Evolutionary conservation across 768 basidiomycete genomes (phyloP).

Genomic region (Termitomyces sp.): DNA sequence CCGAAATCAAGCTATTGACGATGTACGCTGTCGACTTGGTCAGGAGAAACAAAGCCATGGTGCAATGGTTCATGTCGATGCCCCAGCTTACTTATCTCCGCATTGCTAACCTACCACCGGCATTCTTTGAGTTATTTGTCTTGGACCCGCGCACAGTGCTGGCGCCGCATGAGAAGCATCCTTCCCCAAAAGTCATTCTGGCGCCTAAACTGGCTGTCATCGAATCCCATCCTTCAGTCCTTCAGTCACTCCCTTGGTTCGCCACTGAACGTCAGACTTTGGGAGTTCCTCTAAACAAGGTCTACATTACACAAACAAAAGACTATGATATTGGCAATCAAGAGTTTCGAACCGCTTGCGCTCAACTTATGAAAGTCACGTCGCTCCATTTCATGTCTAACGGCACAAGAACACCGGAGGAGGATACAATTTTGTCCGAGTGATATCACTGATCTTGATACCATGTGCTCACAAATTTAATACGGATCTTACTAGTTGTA

Average conservation of each 20-base stretch:
- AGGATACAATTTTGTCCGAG: slow-evolving; percentile 26
- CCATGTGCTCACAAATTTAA: neutral
- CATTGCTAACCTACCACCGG: slow-evolving; percentile 35
- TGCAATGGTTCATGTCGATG: slow-evolving; percentile 55
- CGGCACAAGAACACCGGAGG: slow-evolving; percentile 43
- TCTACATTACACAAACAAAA: slow-evolving; percentile 35
- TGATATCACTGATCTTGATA: neutral
- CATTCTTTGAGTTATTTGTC: slow-evolving; percentile 46
- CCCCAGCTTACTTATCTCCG: slow-evolving; percentile 48
- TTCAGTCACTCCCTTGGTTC: slow-evolving; percentile 29
- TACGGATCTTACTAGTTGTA: neutral
- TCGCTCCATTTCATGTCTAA: slow-evolving; percentile 25
- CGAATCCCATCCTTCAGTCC: slow-evolving; percentile 38
- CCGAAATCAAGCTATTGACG: slow-evolving; percentile 50
- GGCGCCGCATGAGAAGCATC: slow-evolving; percentile 3
- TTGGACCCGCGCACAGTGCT: slow-evolving; percentile 26
- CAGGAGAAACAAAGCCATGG: slow-evolving; percentile 23
- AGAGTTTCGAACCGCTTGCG: slow-evolving; percentile 17
- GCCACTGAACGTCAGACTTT: slow-evolving; percentile 28
- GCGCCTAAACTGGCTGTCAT: slow-evolving; percentile 42
- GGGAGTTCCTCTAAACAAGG: slow-evolving; percentile 41
- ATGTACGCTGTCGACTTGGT: slow-evolving; percentile 39
- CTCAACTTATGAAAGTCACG: slow-evolving; percentile 21
- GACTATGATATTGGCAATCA: neutral
- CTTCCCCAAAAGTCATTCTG: slow-evolving; percentile 20